These are phyloP conservation scores for Capronia americana DNA, from an alignment of 2,329 filamentous ascomycete species.

Conservation along the genomic window DNA sequence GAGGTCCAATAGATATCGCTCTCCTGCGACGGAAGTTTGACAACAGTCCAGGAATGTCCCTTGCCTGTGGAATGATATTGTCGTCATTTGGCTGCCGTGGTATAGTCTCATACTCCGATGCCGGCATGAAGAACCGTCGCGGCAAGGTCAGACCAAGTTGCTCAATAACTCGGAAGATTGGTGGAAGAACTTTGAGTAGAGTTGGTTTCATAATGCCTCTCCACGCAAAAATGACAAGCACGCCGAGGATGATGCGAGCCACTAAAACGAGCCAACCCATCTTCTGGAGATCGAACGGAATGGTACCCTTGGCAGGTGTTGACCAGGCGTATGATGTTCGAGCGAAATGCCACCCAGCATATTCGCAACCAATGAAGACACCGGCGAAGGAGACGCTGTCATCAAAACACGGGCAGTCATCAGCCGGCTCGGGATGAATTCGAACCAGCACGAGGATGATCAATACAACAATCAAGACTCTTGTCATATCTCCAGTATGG, in stretches of 20 bases:
- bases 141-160: slow-evolving; percentile 79
- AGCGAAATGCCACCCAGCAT: slow-evolving; percentile 83
- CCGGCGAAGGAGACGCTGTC: slow-evolving; percentile 93
- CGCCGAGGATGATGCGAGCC: slow-evolving; percentile 76
- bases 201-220: slow-evolving; percentile 86
- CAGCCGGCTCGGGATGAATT: slow-evolving; percentile 92
- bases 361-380: slow-evolving; percentile 82
- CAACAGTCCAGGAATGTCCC: slow-evolving; percentile 81
- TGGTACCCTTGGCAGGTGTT: slow-evolving; percentile 62
- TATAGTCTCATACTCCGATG: slow-evolving; percentile 87
- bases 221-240: slow-evolving; percentile 87
- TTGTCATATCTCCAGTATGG: slow-evolving; percentile 65
- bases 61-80: slow-evolving; percentile 88
- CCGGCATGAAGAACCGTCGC: slow-evolving; percentile 86
- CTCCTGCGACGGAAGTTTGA: slow-evolving; percentile 78
- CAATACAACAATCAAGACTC: slow-evolving; percentile 68
- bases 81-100: slow-evolving; percentile 76
- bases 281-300: slow-evolving; percentile 69
- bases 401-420: slow-evolving; percentile 96
- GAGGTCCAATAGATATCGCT: slow-evolving; percentile 87
- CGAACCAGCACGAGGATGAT: slow-evolving; percentile 78
- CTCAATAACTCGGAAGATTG: slow-evolving; percentile 85
- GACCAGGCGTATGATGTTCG: slow-evolving; percentile 60
- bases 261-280: slow-evolving; percentile 70
- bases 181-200: slow-evolving; percentile 77